Evolutionary conservation across 768 basidiomycete genomes (phyloP), one percentile per base, ranked within the genome.

Genomic region (Xerocomellus intermedius): DNA sequence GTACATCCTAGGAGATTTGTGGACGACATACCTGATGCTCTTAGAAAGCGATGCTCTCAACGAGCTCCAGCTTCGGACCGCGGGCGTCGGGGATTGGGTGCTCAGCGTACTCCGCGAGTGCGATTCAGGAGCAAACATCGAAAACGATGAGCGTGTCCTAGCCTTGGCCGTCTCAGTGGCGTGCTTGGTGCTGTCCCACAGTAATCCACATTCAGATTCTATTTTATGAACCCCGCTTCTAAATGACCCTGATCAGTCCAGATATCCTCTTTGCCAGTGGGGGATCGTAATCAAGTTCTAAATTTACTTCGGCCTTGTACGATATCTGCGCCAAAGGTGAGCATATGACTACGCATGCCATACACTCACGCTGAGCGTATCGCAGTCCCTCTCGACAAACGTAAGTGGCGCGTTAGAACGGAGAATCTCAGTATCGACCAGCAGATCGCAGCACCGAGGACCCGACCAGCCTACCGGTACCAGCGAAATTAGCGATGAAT

Each of bases 21-120:
- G 82, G 78, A 79, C 79, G 8, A 78, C 78, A 7, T 74, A 83
- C 54, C 74, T 83, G 57, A 84, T 87, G 80, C 63, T 82, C n/a
- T 63, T 84, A 32, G 86, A 88, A 64, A 80, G 78, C 59, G 75
- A 77, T 36, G 74, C 73, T 4, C 64, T 74, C 47, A 85, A 83
- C 59, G 75, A 75, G 52, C 63, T 56, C 22, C 79, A 83, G 24
- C 73, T 86, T 10, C 62, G 65, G 16, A 58, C 65, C 19, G 77
- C 72, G 37, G 72, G 74, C 30, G 76, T 83, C 58, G 56, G 74
- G 13, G 46, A 66, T 36, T 72, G 65, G 65, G 54, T 68, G 32
- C 33, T 63, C 17, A 56, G 53, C 44, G 50, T 69, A 3, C 59
- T 73, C 56, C 53, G 57, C 46, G 58, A 67, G 45, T 54, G n/a